A percentile compares a stretch with the other conserved stretches of the same genome.
Conservation (phyloP, 1,284 basidiomycete species). For the Rhodofomes roseus region DNA sequence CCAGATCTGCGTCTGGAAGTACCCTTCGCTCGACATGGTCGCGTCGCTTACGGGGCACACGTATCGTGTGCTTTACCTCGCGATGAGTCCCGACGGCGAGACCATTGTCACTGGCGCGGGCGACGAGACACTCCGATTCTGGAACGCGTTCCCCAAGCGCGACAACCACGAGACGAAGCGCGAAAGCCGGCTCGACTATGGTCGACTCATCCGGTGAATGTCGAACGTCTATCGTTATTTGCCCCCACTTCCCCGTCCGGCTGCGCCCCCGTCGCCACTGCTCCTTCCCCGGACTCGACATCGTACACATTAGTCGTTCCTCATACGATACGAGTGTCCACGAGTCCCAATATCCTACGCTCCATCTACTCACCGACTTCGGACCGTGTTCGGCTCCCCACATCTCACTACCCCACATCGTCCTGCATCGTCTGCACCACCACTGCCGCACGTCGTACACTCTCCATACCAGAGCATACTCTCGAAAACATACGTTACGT, state of each 20-base stretch:
- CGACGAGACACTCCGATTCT: constrained; percentile 95
- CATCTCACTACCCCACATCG: background rate
- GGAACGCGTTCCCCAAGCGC: constrained; percentile 87
- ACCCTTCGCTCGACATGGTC: constrained; percentile 90
- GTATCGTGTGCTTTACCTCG: constrained; percentile 91
- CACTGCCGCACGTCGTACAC: background rate
- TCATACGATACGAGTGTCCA: background rate
- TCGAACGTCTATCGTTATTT: constrained; percentile 9
- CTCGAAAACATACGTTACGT: background rate
- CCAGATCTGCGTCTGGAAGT: constrained; percentile 98
- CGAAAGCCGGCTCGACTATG: constrained; percentile 59
- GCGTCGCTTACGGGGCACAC: constrained; percentile 95
- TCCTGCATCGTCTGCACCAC: background rate
- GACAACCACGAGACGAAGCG: constrained; percentile 41
- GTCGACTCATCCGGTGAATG: constrained; percentile 52
- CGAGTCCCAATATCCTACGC: constrained; percentile 8
- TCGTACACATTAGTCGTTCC: constrained; percentile 1
- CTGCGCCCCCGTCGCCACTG: background rate
- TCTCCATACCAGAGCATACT: background rate
- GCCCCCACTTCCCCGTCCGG: background rate
- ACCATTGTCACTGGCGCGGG: constrained; percentile 98
- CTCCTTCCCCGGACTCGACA: background rate
- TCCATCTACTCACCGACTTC: constrained; percentile 9
- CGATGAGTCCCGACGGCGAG: constrained; percentile 96
- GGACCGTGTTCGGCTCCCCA: background rate